These are phyloP conservation scores for Candida verbasci DNA, from an alignment of 805 yeast species.

Conservation along the genomic window DNA sequence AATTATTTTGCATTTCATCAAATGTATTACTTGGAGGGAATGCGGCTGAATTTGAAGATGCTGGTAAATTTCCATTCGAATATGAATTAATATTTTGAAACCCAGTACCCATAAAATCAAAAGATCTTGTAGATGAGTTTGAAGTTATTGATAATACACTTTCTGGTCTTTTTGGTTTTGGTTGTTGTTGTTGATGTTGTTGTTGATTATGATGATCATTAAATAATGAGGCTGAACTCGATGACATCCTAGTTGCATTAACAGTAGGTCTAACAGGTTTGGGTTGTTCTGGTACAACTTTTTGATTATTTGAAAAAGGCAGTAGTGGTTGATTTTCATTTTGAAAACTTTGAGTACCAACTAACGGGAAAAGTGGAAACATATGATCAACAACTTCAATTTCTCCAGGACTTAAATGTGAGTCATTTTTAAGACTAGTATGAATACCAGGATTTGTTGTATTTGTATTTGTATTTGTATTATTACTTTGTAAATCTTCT, in stretches of 20 bases:
- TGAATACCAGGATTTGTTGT: background rate
- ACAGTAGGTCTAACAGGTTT: constrained; percentile 17
- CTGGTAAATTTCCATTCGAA: constrained; percentile 9
- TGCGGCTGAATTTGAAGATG: constrained; percentile 11
- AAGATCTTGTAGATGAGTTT: constrained; percentile 24
- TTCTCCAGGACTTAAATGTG: constrained; percentile 11
- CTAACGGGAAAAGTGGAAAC: constrained; percentile 41
- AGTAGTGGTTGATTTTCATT: constrained; percentile 32
- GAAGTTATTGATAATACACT: constrained; percentile 38
- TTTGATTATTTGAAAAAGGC: constrained; percentile 13
- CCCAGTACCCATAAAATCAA: constrained; percentile 8
- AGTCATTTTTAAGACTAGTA: background rate
- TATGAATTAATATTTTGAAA: constrained; percentile 6
- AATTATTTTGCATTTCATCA: background rate
- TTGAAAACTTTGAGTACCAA: constrained; percentile 35
- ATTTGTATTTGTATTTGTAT: background rate
- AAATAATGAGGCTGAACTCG: constrained; percentile 3
- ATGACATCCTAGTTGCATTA: constrained; percentile 3
- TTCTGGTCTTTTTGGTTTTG: constrained; percentile 34
- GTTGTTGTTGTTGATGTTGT: constrained; percentile 13
- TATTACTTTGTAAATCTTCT: background rate
- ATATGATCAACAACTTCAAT: constrained; percentile 28
- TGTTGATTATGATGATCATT: constrained; percentile 7
- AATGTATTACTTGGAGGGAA: constrained; percentile 13
- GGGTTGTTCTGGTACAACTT: constrained; percentile 15